Conservation (phyloP, 768 basidiomycete species). For the Kwoniella pini region DNA sequence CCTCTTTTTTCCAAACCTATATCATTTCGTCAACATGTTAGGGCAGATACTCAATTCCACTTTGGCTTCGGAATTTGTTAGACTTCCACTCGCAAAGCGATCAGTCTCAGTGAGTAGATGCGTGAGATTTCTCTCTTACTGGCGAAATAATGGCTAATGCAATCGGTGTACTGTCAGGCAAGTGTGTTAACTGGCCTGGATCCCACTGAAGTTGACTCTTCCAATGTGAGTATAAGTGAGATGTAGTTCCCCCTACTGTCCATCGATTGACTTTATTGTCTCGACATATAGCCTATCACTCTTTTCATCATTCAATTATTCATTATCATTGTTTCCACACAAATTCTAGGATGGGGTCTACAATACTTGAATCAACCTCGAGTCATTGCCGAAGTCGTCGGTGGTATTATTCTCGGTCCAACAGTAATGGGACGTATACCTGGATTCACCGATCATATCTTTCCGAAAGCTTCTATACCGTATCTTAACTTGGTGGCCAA, state of each 20-base stretch:
- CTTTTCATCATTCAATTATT: slow-evolving; percentile 59
- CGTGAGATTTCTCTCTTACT: background rate
- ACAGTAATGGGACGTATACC: slow-evolving; percentile 80
- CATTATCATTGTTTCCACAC: slow-evolving; percentile 78
- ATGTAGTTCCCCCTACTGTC: background rate
- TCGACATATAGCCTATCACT: slow-evolving; percentile 52
- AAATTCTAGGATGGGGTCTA: slow-evolving; percentile 68
- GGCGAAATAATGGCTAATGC: background rate
- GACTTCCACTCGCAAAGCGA: slow-evolving; percentile 1
- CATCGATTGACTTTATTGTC: no score
- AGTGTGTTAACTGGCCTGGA: slow-evolving; percentile 71
- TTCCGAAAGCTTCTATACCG: slow-evolving; percentile 68
- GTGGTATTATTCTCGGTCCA: slow-evolving; percentile 78
- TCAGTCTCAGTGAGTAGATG: slow-evolving; percentile 15
- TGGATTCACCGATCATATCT: slow-evolving; percentile 75
- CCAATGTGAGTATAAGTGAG: slow-evolving; percentile 74
- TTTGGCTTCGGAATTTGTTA: slow-evolving; percentile 3
- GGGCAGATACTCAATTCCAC: background rate
- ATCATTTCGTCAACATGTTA: background rate
- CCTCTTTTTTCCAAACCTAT: background rate
- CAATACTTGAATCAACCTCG: slow-evolving; percentile 76
- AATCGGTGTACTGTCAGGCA: slow-evolving; percentile 20
- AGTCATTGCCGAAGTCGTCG: slow-evolving; percentile 92
- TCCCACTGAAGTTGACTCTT: slow-evolving; percentile 64
- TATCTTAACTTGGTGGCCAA: slow-evolving; percentile 71